Percentiles rank a stretch among this genome's conserved stretches.
phyloP scores from a whole-genome alignment of 805 yeast genomes.

The Saturnispora serradocipensis region DNA sequence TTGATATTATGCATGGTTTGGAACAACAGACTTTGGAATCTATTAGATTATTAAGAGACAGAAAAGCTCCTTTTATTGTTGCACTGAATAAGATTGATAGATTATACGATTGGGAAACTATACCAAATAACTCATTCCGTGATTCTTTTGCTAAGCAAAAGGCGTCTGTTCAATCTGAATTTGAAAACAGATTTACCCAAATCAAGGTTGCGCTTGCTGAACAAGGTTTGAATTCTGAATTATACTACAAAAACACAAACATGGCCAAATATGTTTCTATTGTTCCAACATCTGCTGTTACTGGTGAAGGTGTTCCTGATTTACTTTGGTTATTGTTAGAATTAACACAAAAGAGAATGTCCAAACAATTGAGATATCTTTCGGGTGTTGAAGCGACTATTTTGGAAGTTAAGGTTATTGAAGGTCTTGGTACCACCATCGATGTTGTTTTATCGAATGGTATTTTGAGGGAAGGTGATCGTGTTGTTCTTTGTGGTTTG shows the following conservation, averaged over 20 bases:
- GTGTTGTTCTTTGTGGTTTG: constrained; percentile 93
- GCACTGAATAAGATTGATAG: constrained; percentile 97
- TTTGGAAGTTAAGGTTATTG: constrained; percentile 94
- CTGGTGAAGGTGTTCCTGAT: constrained; percentile 99
- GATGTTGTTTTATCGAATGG: constrained; percentile 98
- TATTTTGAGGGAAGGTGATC: constrained; percentile 87
- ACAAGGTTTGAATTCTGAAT: constrained; percentile 96
- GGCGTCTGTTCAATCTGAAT: constrained; percentile 83
- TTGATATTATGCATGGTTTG: constrained; percentile 98
- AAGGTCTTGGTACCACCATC: constrained; percentile 97
- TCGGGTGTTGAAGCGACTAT: constrained; percentile 93
- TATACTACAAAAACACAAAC: constrained; percentile 91
- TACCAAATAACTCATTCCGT: constrained; percentile 91
- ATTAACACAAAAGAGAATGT: constrained; percentile 97
- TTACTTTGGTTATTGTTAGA: constrained; percentile 90
- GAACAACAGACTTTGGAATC: constrained; percentile 98
- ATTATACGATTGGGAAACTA: constrained; percentile 86
- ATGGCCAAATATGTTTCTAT: constrained; percentile 89
- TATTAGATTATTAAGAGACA: constrained; percentile 80
- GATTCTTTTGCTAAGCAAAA: constrained; percentile 80
- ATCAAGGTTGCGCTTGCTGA: constrained; percentile 90
- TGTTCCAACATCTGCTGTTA: constrained; percentile 97
- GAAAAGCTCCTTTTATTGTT: constrained; percentile 96
- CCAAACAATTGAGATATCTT: constrained; percentile 93
- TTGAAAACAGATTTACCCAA: constrained; percentile 74